These are phyloP conservation scores for Aegle marmelos DNA, from an alignment of 345 rosid genomes.

Conservation along the genomic window DNA sequence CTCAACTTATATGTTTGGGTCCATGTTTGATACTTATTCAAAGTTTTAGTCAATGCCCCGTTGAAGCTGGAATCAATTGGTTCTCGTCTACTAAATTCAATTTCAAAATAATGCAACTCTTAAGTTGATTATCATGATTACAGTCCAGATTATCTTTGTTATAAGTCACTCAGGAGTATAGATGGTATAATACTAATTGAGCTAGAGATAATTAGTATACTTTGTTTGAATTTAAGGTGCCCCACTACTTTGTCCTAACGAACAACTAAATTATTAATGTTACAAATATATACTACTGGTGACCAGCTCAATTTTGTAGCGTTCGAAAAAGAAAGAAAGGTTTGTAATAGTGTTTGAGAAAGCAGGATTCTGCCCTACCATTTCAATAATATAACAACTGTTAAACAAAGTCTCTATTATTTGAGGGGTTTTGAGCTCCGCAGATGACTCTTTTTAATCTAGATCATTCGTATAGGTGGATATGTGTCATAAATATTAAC, in stretches of 20 bases:
- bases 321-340: not conserved
- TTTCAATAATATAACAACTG: not conserved
- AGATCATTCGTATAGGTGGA: not conserved
- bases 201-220: not conserved
- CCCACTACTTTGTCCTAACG: not conserved
- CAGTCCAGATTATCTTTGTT: not conserved
- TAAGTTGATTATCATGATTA: not conserved
- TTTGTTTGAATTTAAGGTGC: not conserved
- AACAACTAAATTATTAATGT: not conserved
- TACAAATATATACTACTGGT: not conserved
- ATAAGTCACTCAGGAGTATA: not conserved
- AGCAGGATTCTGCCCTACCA: not conserved
- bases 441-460: accelerated
- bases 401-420: not conserved
- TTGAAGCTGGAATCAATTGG: not conserved
- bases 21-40: not conserved
- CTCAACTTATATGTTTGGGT: not conserved
- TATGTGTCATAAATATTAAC: too few relatives aligned
- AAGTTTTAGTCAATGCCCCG: not conserved
- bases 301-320: not conserved
- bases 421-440: not conserved
- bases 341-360: not conserved
- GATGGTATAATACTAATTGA: not conserved
- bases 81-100: not conserved
- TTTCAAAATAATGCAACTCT: not conserved